Evolutionary conservation across 768 basidiomycete genomes (phyloP), one percentile per base, ranked within the genome.

Genomic region (Suillus subluteus): DNA sequence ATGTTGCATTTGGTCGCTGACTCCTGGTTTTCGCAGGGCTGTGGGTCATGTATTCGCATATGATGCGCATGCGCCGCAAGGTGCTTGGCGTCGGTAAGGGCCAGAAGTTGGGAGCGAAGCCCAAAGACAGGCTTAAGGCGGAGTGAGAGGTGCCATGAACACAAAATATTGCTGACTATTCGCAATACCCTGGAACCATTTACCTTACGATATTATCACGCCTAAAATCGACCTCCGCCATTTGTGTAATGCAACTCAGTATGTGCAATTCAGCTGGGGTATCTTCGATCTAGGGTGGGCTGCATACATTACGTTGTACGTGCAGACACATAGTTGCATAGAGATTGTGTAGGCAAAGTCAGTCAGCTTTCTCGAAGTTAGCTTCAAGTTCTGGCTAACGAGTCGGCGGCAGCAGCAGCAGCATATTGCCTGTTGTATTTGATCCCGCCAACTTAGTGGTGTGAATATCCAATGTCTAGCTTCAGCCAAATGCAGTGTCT

Each of bases 31-130:
- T 54, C 18, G 6, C 62, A 85, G 85, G 82, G 12, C 76, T 88
- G 58, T 87, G 84, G 71, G 77, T 85, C 68, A 80, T 88, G 75
- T 88, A 85, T 74, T 81, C 82, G 46, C 82, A 89, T 74, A 89
- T 90, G 88, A 81, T 87, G 55, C 80, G 76, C 63, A 87, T 86
- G 71, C 79, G 88, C 44, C 74, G 80, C 64, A 88, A 84, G 75
- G 84, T 88, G 12, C 80, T 87, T 46, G 83, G 86, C 5, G 68
- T 56, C 0, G 75, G 76, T 37, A 73, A 66, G 55, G 73, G 79
- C 2, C 72, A 68, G 26, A 79, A 76, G 54, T 74, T 79, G 37
- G 79, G 80, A 23, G 70, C 71, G 52, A 80, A 76, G 66, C 74
- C 79, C 43, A 82, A 80, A 48, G 71, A 69, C 54, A 71, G 74